Conservation (phyloP, 2,329 filamentous ascomycete species). For the Acrocalymma vagum region DNA sequence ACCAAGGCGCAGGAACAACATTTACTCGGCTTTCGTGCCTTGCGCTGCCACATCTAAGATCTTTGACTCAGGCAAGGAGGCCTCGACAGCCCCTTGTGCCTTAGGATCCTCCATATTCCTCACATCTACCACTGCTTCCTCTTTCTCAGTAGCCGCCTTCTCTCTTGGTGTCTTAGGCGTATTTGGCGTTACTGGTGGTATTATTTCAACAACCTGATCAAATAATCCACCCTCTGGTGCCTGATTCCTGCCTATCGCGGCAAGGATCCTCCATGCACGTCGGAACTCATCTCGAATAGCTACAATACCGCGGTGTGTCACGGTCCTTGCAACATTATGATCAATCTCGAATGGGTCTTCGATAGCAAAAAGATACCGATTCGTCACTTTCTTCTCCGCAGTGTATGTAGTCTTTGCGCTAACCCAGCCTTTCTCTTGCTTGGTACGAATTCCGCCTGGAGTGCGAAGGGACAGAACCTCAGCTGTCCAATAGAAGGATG, state of each 20-base stretch:
- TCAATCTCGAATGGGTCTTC: slow-evolving; percentile 91
- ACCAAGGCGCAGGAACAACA: too few relatives aligned
- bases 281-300: slow-evolving; percentile 86
- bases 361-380: slow-evolving; percentile 86
- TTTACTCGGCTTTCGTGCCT: too few relatives aligned
- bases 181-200: slow-evolving; percentile 11
- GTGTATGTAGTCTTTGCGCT: slow-evolving; percentile 75
- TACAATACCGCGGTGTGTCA: slow-evolving; percentile 83
- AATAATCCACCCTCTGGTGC: slow-evolving; percentile 44
- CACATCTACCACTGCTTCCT: too few relatives aligned
- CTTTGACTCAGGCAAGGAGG: too few relatives aligned
- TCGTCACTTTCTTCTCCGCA: slow-evolving; percentile 73
- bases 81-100: too few relatives aligned
- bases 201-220: slow-evolving; percentile 39
- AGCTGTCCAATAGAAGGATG: slow-evolving; percentile 80
- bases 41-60: too few relatives aligned
- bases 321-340: slow-evolving; percentile 88
- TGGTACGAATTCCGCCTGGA: slow-evolving; percentile 73
- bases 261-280: slow-evolving; percentile 73
- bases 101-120: too few relatives aligned
- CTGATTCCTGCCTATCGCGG: slow-evolving; percentile 31
- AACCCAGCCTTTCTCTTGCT: slow-evolving; percentile 85
- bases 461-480: slow-evolving; percentile 82
- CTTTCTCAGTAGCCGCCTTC: too few relatives aligned
- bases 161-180: too few relatives aligned